phyloP scores from a whole-genome alignment of 768 basidiomycete genomes.

The Coprinellus micaceus region DNA sequence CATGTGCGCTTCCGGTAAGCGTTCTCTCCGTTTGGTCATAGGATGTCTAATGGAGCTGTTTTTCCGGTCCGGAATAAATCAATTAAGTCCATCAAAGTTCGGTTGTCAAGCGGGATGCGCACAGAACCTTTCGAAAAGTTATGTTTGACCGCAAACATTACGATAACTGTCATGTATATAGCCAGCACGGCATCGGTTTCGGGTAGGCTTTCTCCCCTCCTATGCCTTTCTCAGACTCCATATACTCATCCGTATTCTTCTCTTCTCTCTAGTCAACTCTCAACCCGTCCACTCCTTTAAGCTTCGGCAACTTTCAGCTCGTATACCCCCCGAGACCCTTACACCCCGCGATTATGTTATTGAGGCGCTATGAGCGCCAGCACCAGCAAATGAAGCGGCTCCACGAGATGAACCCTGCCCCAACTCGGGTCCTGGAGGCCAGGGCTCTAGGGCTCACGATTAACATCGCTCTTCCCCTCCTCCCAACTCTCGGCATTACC shows the following conservation, averaged over 20 bases:
- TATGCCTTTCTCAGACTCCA: neutral
- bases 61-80: neutral
- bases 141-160: too few species aligned
- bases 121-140: neutral
- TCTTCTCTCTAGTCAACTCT: neutral
- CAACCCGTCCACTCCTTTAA: constrained; percentile 3
- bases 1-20: neutral
- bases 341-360: neutral
- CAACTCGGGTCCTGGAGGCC: neutral
- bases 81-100: neutral
- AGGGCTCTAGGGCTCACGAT: neutral
- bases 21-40: neutral
- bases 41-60: neutral
- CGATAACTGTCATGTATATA: neutral
- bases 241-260: neutral
- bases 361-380: neutral
- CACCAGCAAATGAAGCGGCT: neutral
- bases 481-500: neutral
- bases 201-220: neutral
- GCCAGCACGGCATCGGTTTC: neutral
- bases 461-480: neutral
- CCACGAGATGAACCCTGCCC: neutral
- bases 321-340: neutral
- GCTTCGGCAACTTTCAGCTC: neutral
- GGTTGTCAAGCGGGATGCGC: neutral